phyloP scores from a whole-genome alignment of 129 eudicot genomes.

The Artemisia tridentata region DNA sequence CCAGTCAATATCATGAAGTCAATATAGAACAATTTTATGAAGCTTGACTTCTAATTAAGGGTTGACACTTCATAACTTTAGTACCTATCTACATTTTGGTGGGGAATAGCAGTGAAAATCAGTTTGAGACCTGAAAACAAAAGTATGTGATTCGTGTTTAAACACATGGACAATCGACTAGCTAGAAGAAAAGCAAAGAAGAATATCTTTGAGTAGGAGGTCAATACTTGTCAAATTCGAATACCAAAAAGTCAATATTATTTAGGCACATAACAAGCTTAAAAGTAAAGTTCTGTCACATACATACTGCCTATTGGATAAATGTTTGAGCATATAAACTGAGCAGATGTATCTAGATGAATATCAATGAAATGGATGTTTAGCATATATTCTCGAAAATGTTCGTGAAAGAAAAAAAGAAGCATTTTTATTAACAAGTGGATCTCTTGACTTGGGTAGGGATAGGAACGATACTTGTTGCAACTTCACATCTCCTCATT shows the following conservation, averaged over 20 bases:
- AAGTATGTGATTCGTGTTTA: constrained; percentile 22
- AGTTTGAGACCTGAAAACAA: constrained; percentile 12
- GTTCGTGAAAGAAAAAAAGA: neutral
- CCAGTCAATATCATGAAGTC: constrained; percentile 14
- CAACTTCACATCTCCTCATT: constrained; percentile 22
- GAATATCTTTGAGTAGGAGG: constrained; percentile 26
- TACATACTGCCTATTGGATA: constrained; percentile 21
- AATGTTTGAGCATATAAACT: constrained; percentile 4
- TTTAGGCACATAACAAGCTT: constrained; percentile 24
- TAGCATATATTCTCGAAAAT: constrained; percentile 31
- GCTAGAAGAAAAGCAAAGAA: constrained; percentile 8
- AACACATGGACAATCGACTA: constrained; percentile 22
- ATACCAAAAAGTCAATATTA: constrained; percentile 27
- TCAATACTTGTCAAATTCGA: constrained; percentile 30
- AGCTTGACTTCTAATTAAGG: constrained; percentile 28
- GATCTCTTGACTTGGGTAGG: constrained; percentile 16
- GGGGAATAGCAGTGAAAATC: constrained; percentile 19
- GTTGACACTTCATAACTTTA: constrained; percentile 20
- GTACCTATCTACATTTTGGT: constrained; percentile 13
- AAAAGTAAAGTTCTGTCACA: constrained; percentile 25
- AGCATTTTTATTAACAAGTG: constrained; percentile 22
- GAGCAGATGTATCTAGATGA: constrained; percentile 24
- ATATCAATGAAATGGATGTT: neutral
- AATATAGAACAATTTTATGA: constrained; percentile 26
- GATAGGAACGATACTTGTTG: constrained; percentile 25